These are phyloP conservation scores for Fusarium dlaminii DNA, from an alignment of 2,329 filamentous ascomycete species.

Conservation along the genomic window DNA sequence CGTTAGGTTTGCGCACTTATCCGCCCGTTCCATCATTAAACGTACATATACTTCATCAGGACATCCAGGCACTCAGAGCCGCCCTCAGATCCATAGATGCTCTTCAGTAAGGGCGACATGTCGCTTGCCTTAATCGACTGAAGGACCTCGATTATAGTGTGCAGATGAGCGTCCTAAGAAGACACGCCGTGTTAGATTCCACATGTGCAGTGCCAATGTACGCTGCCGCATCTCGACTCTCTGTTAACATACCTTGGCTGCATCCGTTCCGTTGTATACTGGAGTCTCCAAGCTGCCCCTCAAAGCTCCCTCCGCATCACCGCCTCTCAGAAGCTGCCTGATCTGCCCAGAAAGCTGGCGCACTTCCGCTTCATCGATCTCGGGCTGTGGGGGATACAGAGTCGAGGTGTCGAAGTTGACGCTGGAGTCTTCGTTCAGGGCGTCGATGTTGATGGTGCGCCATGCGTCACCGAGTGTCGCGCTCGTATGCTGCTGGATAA, in stretches of 20 bases:
- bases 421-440: slow-evolving; percentile 87
- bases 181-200: background rate
- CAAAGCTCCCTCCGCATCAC: slow-evolving; percentile 87
- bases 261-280: slow-evolving; percentile 73
- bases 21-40: slow-evolving; percentile 27
- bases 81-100: slow-evolving; percentile 80
- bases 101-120: slow-evolving; percentile 87
- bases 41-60: slow-evolving; percentile 97
- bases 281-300: slow-evolving; percentile 85
- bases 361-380: slow-evolving; percentile 80
- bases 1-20: slow-evolving; percentile 13
- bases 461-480: slow-evolving; percentile 71
- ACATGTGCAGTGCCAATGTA: background rate
- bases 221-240: background rate
- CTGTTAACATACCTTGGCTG: slow-evolving; percentile 61
- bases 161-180: slow-evolving; percentile 80
- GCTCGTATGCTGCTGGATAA: slow-evolving; percentile 71
- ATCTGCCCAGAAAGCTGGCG: slow-evolving; percentile 83
- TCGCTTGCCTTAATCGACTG: slow-evolving; percentile 97
- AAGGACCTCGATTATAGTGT: slow-evolving; percentile 90
- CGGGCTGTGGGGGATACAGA: slow-evolving; percentile 78
- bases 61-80: slow-evolving; percentile 90
- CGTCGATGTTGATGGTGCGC: slow-evolving; percentile 95
- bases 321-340: slow-evolving; percentile 85
- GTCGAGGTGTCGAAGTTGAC: slow-evolving; percentile 91